Conservation (phyloP, 2,329 filamentous ascomycete genomes). For the Exserohilum rostratum region DNA sequence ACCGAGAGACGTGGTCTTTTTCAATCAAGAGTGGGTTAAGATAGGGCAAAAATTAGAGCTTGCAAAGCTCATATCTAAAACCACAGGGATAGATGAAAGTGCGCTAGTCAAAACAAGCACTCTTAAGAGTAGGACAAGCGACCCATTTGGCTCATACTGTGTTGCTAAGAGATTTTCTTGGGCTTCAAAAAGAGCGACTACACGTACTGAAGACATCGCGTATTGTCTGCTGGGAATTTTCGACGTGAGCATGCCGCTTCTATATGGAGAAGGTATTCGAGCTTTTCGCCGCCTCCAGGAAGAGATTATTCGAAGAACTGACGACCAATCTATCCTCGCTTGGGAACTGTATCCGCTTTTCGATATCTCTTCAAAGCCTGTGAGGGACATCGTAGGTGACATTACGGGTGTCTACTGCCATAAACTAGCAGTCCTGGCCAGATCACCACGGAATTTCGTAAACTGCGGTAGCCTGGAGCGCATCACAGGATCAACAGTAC, state of each 20-base stretch:
- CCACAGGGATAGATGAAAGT: not conserved
- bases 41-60: not conserved
- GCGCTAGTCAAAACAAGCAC: not conserved
- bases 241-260: conserved; percentile 35
- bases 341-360: conserved; percentile 1
- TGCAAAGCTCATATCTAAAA: not conserved
- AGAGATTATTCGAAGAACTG: conserved; percentile 24
- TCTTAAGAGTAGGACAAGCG: no score
- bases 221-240: conserved; percentile 44
- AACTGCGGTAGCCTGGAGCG: not conserved
- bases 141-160: not conserved
- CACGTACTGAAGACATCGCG: conserved; percentile 33
- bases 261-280: conserved; percentile 39
- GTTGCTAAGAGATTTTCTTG: conserved; percentile 25
- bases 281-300: conserved; percentile 31
- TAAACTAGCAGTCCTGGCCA: no score
- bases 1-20: not conserved
- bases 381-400: no score
- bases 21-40: not conserved
- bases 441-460: not conserved
- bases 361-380: no score
- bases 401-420: no score
- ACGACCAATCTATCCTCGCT: conserved; percentile 24
- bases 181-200: conserved; percentile 18
- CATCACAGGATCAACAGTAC: not conserved